Evolutionary conservation across 129 eudicot genomes (phyloP).

Genomic region (Artemisia tridentata): DNA sequence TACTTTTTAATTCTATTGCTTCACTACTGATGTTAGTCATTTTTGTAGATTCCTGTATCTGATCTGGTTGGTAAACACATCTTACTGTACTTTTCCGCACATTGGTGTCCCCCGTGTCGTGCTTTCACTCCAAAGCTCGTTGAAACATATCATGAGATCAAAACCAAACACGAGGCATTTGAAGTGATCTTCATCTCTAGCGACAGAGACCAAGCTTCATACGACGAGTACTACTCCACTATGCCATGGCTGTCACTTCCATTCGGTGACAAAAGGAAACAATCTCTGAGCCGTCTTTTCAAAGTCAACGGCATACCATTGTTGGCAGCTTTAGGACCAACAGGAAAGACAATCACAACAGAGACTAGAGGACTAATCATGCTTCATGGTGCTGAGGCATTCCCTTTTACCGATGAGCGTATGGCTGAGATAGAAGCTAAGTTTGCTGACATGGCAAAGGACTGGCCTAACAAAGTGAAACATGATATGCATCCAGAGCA

Average conservation of each 20-base stretch:
- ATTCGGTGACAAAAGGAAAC: slow-evolving; percentile 59
- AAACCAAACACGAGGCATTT: slow-evolving; percentile 45
- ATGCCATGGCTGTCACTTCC: slow-evolving; percentile 97
- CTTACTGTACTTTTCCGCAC: slow-evolving; percentile 79
- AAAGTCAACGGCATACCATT: slow-evolving; percentile 66
- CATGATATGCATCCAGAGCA: slow-evolving; percentile 57
- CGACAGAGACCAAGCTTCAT: slow-evolving; percentile 63
- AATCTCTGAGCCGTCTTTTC: slow-evolving; percentile 48
- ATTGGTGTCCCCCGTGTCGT: slow-evolving; percentile 93
- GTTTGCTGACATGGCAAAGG: slow-evolving; percentile 67
- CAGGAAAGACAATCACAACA: slow-evolving; percentile 69
- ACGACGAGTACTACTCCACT: slow-evolving; percentile 57
- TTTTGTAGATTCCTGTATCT: slow-evolving; percentile 58
- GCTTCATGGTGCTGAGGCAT: slow-evolving; percentile 72
- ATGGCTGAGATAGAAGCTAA: slow-evolving; percentile 60
- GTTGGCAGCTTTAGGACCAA: slow-evolving; percentile 65
- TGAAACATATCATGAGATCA: slow-evolving; percentile 63
- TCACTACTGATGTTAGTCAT: not conserved
- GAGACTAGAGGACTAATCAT: slow-evolving; percentile 60
- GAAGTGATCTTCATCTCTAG: slow-evolving; percentile 79
- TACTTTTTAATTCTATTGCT: not conserved
- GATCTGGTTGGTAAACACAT: slow-evolving; percentile 69
- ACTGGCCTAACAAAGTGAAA: slow-evolving; percentile 69
- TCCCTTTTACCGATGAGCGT: slow-evolving; percentile 74
- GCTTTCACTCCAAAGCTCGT: slow-evolving; percentile 72